phyloP scores from a whole-genome alignment of 2,329 filamentous ascomycete genomes.

The Tolypocladium pustulatum region DNA sequence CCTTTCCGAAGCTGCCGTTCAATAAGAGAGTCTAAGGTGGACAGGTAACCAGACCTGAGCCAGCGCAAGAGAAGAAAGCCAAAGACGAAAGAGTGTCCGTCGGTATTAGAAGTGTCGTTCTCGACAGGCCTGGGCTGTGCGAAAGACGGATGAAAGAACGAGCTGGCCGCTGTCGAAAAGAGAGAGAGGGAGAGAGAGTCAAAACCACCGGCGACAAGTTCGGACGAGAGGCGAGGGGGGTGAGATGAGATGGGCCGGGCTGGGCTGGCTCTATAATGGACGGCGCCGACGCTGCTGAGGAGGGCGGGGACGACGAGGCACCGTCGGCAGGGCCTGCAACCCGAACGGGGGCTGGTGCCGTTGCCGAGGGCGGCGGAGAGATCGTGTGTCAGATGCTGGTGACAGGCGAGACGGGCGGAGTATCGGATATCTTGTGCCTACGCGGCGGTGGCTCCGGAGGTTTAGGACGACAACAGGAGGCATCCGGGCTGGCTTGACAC shows the following conservation, averaged over 20 bases:
- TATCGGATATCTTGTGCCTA: slow-evolving; percentile 28
- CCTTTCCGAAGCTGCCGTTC: not conserved
- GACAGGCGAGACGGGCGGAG: slow-evolving; percentile 11
- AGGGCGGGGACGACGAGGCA: slow-evolving; percentile 1
- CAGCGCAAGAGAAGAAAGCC: slow-evolving; percentile 18
- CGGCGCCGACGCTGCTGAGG: slow-evolving; percentile 1
- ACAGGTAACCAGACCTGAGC: slow-evolving; percentile 45
- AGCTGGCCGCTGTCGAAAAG: slow-evolving; percentile 2
- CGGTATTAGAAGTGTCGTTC: slow-evolving; percentile 12
- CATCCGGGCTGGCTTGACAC: slow-evolving; percentile 41
- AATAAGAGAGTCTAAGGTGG: slow-evolving; percentile 11
- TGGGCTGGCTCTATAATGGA: slow-evolving; percentile 9
- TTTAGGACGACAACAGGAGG: slow-evolving; percentile 34
- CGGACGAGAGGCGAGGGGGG: not conserved
- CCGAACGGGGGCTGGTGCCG: slow-evolving; percentile 5
- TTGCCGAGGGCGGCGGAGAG: slow-evolving; percentile 6
- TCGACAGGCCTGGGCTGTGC: slow-evolving; percentile 3
- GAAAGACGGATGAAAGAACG: slow-evolving; percentile 2
- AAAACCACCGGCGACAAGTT: slow-evolving; percentile 4
- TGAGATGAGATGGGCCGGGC: not conserved
- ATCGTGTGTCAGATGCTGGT: slow-evolving; percentile 8
- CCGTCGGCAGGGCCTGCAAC: slow-evolving; percentile 4
- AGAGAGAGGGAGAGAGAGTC: slow-evolving; percentile 12
- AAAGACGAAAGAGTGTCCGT: slow-evolving; percentile 31
- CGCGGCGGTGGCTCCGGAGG: slow-evolving; percentile 30